Percentiles rank a stretch among this genome's conserved stretches.
These are phyloP conservation scores for Zymoseptoria tritici DNA, from an alignment of 2,329 filamentous ascomycete genomes.

Conservation along the genomic window DNA sequence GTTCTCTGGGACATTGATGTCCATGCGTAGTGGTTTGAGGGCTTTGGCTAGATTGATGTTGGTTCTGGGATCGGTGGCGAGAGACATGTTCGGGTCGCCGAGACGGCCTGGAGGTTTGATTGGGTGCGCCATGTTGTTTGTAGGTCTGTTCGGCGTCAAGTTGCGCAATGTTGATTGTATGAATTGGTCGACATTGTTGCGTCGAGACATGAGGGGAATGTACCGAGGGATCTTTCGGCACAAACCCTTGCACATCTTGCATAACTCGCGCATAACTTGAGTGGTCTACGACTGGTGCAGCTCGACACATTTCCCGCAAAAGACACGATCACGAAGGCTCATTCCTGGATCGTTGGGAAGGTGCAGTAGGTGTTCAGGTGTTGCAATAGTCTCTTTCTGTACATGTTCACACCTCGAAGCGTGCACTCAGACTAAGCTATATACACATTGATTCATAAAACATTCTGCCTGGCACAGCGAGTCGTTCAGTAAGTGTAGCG, in stretches of 20 bases:
- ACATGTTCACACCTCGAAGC: neutral
- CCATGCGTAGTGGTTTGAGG: constrained; percentile 15
- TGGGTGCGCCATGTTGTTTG: constrained; percentile 1
- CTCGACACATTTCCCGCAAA: neutral
- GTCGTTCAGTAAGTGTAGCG: constrained; percentile 10
- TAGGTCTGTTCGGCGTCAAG: neutral
- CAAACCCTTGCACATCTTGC: neutral
- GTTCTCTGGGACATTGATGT: constrained; percentile 11
- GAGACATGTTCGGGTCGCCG: constrained; percentile 18
- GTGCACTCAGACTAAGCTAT: neutral
- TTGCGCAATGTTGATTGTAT: neutral
- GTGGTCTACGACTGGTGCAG: neutral
- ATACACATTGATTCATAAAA: neutral
- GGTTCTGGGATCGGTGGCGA: constrained; percentile 19
- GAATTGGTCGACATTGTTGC: neutral
- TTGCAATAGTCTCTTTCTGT: neutral
- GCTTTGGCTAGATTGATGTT: constrained; percentile 18
- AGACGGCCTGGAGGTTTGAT: constrained; percentile 18
- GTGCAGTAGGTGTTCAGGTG: neutral
- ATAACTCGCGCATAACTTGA: neutral
- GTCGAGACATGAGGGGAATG: neutral
- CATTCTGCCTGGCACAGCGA: neutral
- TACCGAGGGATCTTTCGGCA: neutral
- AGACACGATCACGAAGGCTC: neutral
- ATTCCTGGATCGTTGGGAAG: neutral